phyloP scores from a whole-genome alignment of 139 green algal genomes.

The Monoraphidium neglectum region DNA sequence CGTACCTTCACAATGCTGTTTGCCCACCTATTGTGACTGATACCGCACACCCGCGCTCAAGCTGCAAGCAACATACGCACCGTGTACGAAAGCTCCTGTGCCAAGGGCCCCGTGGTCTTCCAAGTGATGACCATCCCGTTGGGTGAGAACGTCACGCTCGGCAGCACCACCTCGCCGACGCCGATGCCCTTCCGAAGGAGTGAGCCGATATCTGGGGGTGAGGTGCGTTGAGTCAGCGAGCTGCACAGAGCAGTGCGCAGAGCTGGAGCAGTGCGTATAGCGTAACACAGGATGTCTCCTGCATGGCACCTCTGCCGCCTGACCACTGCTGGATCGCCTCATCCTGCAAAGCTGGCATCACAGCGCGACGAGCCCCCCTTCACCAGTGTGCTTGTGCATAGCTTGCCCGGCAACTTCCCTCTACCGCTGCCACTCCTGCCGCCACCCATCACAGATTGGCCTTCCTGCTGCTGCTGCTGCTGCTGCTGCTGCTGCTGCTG shows the following conservation, averaged over 20 bases:
- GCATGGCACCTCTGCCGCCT: neutral
- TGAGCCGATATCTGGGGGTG: slow-evolving; percentile 21
- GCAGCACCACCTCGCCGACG: slow-evolving; percentile 7
- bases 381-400: neutral
- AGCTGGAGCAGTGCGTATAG: neutral
- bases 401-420: neutral
- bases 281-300: neutral
- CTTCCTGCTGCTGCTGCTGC: neutral
- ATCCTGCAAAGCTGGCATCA: neutral
- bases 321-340: neutral
- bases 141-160: slow-evolving; percentile 17
- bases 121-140: slow-evolving; percentile 25
- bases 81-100: slow-evolving; percentile 31
- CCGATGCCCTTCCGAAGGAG: slow-evolving; percentile 14
- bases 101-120: slow-evolving; percentile 10
- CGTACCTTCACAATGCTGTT: neutral
- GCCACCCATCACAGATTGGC: too few relatives aligned
- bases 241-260: neutral
- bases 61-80: neutral
- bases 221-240: too few relatives aligned
- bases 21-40: neutral
- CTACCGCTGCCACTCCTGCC: too few relatives aligned
- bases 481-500: slow-evolving; percentile 5
- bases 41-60: neutral
- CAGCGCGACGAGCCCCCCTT: neutral